These are phyloP conservation scores for Alternaria sp. DNA, from an alignment of 2,329 filamentous ascomycete species.

Conservation along the genomic window DNA sequence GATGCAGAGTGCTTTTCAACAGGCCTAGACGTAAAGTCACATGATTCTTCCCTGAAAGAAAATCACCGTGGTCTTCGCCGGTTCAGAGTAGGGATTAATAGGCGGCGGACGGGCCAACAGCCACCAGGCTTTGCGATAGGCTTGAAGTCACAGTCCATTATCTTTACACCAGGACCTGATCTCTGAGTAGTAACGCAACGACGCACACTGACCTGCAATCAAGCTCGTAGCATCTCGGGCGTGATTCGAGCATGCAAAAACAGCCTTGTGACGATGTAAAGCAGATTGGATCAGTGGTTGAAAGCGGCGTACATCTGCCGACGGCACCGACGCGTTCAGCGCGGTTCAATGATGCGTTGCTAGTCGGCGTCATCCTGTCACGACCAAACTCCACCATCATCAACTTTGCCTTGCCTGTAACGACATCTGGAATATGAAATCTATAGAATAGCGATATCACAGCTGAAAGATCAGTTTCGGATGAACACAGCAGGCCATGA, in stretches of 20 bases:
- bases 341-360: background rate
- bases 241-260: background rate
- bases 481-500: background rate
- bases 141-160: background rate
- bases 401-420: background rate
- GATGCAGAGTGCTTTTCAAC: no score
- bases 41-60: no score
- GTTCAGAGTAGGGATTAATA: no score
- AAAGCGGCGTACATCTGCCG: background rate
- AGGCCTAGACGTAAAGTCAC: no score
- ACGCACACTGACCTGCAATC: background rate
- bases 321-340: conserved; percentile 1
- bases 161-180: background rate
- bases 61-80: no score
- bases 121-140: no score
- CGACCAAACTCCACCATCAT: background rate
- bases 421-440: background rate
- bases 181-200: background rate
- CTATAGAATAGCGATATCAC: background rate
- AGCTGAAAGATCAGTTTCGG: background rate
- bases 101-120: background rate
- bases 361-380: background rate
- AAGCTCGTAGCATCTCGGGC: background rate
- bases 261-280: background rate
- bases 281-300: background rate